Evolutionary conservation across 495 filamentous ascomycete species (phyloP), one percentile per base, ranked within the genome.

Genomic region (Ramalina intermedia): DNA sequence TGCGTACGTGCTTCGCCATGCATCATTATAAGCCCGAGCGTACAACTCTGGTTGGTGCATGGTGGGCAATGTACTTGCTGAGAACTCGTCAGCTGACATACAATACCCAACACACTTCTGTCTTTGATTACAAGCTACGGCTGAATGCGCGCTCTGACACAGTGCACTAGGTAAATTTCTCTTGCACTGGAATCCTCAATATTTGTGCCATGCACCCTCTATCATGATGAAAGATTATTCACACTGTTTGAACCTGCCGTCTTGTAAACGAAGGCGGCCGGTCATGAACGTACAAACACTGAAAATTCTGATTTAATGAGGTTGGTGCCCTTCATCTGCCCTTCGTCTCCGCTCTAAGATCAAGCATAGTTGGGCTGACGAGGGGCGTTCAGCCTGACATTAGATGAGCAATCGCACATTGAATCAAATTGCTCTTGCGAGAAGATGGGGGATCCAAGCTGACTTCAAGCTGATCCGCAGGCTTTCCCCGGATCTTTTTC

Each of bases 301-400:
- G 72, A 81, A 86, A 90, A 91, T 82, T 94, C 88, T 95, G 88
- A 95, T 95, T 88, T 93, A 93, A 91, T 91, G 85, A 90, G 85
- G 84, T 89, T 71, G 68, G 75, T 71, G 18, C 11, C 16, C 11
- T 7, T 18, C 35, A 8, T n/a, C 20, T 71, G 18, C 11, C 16
- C 11, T 7, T 18, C 35, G 6, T n/a, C 20, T 16, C 24, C 9
- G 20, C 8, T 4, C 17, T 5, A 37, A n/a, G n/a, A 43, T 3
- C 21, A 13, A 45, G 17, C n/a, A 38, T 47, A 7, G 2, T 13
- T 33, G 16, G 57, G 61, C 76, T 81, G 61, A 79, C 66, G 29
- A 42, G 42, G 17, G 47, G 49, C 48, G 38, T 46, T 37, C 46
- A 59, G 56, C 47, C 56, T 59, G 56, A 59, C 48, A 40, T 49